These are phyloP conservation scores for Rhynchosporium graminicola DNA, from an alignment of 2,329 filamentous ascomycete genomes.

Conservation along the genomic window DNA sequence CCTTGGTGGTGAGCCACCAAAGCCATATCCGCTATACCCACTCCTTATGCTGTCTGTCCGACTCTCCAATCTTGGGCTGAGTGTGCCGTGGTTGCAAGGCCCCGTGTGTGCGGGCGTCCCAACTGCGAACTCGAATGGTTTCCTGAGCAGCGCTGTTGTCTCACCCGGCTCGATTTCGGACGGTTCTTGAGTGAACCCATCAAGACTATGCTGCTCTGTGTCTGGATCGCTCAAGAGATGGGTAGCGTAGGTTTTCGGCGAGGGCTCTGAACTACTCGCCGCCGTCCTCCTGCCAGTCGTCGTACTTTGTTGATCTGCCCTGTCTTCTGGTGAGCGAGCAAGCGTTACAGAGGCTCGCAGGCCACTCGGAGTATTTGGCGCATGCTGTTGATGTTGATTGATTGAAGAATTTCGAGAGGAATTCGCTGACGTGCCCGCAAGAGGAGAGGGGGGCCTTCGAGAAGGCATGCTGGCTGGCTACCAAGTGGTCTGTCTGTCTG, in stretches of 20 bases:
- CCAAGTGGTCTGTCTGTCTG: too few relatives aligned
- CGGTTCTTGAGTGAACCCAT: conserved; percentile 17
- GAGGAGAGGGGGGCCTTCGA: neutral
- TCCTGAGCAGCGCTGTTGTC: conserved; percentile 53
- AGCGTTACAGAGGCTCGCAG: conserved; percentile 38
- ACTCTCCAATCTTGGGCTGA: conserved; percentile 63
- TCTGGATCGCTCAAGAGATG: conserved; percentile 25
- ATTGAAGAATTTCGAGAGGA: conserved; percentile 24
- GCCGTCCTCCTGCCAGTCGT: conserved; percentile 8
- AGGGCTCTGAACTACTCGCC: conserved; percentile 30
- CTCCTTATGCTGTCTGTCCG: conserved; percentile 36
- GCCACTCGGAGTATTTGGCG: conserved; percentile 35
- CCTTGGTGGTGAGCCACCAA: conserved; percentile 29
- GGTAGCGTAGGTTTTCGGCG: conserved; percentile 31
- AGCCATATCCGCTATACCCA: conserved; percentile 30
- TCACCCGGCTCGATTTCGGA: conserved; percentile 44
- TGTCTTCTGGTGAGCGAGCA: conserved; percentile 32
- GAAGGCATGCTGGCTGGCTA: too few relatives aligned
- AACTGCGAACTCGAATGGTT: conserved; percentile 37
- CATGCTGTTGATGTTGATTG: conserved; percentile 27
- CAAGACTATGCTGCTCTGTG: conserved; percentile 20
- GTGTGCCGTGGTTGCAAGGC: conserved; percentile 71
- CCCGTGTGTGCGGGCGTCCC: conserved; percentile 37
- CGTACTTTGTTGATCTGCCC: conserved; percentile 1
- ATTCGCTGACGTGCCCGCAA: conserved; percentile 3